Evolutionary conservation across 106 monocot genomes (phyloP), one percentile per base, ranked within the genome.

Genomic region (Apostasia shenzhenica): DNA sequence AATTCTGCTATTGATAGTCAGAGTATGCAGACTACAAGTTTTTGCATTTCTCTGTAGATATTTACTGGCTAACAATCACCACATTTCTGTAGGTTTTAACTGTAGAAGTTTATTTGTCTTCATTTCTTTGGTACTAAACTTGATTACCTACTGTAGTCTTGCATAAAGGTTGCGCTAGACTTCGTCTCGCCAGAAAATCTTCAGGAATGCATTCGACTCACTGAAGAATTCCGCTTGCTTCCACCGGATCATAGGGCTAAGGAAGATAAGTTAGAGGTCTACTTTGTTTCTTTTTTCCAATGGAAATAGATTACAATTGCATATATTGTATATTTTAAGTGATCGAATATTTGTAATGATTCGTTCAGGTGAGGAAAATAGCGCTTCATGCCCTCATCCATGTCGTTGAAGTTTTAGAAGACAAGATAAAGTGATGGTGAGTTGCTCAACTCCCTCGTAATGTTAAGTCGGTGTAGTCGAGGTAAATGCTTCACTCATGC

Each of bases 161-260:
- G 84, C 77, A 84, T 77, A 68, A 84, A 80, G 54, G 84, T 84
- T 45, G 84, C 80, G 2, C 67, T 84, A 9, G 74, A 84, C 47
- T 84, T 84, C 60, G 77, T 84, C 47, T 84, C 84, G 26, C 84
- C 84, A 13, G 84, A 84, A 66, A 84, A 80, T 55, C 46, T 76
- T 10, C 44, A 48, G 3, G 80, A 84, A 37, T 80, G 80, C 49
- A 10, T 84, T 11, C 55, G 69, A 26, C 13, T 84, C 54, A 77
- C 80, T 0, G 74, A 61, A 57, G 80, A 84, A 76, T 77, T 80
- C 38, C 72, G 84, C 42, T 61, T 48, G 51, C 80, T 84, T 66
- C 84, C 84, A 58, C 37, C 42, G n/a, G 48, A 74, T 49, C 84
- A 84, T 67, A 62, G 65, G 58, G 80, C 73, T 13, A 80, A 77